Evolutionary conservation across 495 filamentous ascomycete species (phyloP).

Genomic region (Penicillium salamii): DNA sequence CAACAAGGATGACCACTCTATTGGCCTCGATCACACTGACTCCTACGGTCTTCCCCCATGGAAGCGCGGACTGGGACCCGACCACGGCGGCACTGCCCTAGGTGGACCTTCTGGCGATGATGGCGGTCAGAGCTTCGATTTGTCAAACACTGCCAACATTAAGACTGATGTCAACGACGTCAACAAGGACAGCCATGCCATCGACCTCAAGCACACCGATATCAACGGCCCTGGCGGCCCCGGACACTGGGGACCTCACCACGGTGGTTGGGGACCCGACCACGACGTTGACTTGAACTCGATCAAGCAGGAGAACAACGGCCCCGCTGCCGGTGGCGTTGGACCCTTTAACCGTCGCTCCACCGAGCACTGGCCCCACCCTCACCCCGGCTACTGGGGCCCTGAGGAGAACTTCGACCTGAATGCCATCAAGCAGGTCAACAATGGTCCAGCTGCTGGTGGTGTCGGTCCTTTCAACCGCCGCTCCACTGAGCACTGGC

Average conservation of each 20-base stretch:
- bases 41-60: too few relatives aligned
- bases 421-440: neutral
- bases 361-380: too few relatives aligned
- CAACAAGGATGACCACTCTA: slow-evolving; percentile 22
- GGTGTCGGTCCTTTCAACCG: neutral
- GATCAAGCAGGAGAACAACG: neutral
- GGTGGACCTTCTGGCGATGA: slow-evolving; percentile 25
- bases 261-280: too few relatives aligned
- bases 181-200: slow-evolving; percentile 22
- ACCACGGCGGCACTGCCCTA: slow-evolving; percentile 17
- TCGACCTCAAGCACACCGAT: slow-evolving; percentile 15
- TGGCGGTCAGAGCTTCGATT: slow-evolving; percentile 10
- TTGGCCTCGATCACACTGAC: slow-evolving; percentile 18
- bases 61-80: too few relatives aligned
- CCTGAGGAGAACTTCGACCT: too few relatives aligned
- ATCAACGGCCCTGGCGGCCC: slow-evolving; percentile 8
- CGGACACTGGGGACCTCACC: neutral
- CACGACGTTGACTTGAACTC: too few relatives aligned
- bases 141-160: slow-evolving; percentile 2
- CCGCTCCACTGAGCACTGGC: too few relatives aligned
- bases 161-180: slow-evolving; percentile 17
- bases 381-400: too few relatives aligned
- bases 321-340: neutral
- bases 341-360: neutral
- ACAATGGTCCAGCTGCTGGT: neutral